Evolutionary conservation across 2,329 filamentous ascomycete genomes (phyloP).

Genomic region (Arthrinium puccinioides): DNA sequence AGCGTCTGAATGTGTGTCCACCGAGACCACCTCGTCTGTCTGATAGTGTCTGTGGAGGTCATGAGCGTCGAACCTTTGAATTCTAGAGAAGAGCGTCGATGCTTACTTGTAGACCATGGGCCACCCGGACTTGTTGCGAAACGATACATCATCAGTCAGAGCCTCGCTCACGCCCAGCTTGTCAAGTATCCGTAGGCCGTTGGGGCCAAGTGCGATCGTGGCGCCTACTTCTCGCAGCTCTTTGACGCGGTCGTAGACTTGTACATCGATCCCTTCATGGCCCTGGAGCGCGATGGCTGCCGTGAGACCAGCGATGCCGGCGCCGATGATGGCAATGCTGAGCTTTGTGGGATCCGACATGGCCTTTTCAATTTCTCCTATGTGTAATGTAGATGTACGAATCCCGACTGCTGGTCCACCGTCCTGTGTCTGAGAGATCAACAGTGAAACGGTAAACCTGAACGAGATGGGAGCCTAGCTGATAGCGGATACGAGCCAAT

Average conservation of each 20-base stretch:
- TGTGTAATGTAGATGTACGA: too few relatives aligned
- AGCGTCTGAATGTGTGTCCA: conserved; percentile 31
- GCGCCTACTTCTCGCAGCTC: conserved; percentile 40
- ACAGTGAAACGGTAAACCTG: too few relatives aligned
- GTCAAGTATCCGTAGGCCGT: conserved; percentile 44
- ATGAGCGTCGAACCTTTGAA: too few relatives aligned
- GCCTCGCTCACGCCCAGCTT: conserved; percentile 40
- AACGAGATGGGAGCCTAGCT: too few relatives aligned
- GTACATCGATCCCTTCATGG: conserved; percentile 32
- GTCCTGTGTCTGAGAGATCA: too few relatives aligned
- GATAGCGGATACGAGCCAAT: too few relatives aligned
- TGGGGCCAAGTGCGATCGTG: conserved; percentile 42
- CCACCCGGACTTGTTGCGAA: conserved; percentile 30
- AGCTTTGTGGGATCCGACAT: conserved; percentile 17
- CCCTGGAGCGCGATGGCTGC: conserved; percentile 36
- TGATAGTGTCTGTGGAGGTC: conserved; percentile 27
- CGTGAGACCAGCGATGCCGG: conserved; percentile 42
- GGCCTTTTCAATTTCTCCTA: too few relatives aligned
- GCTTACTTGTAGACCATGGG: conserved; percentile 38
- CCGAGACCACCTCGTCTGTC: conserved; percentile 35
- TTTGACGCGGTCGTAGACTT: conserved; percentile 41
- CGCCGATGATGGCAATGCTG: conserved; percentile 38
- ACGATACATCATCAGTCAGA: conserved; percentile 30
- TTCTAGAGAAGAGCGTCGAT: too few relatives aligned
- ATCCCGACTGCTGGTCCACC: too few relatives aligned